Evolutionary conservation across 1,284 basidiomycete genomes (phyloP).

Genomic region (Cutaneotrichosporon spelunceum): DNA sequence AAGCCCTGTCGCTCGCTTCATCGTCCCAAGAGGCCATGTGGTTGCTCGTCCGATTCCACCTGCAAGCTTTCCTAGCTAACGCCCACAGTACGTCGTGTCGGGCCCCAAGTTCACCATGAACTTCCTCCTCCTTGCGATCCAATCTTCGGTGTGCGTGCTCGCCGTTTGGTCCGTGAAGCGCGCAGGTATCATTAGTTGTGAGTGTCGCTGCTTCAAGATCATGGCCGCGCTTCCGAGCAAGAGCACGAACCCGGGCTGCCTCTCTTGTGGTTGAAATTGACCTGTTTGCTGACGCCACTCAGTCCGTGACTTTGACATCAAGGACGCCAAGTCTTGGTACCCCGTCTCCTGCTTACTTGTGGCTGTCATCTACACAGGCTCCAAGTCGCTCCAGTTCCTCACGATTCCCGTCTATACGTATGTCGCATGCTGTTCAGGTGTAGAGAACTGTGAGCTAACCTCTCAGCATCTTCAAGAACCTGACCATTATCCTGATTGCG

Average conservation of each 20-base stretch:
- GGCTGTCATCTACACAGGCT: slow-evolving; percentile 95
- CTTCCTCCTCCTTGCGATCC: slow-evolving; percentile 87
- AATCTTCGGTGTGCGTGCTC: slow-evolving; percentile 77
- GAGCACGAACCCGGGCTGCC: slow-evolving; percentile 1
- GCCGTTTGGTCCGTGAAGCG: slow-evolving; percentile 74
- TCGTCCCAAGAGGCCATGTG: not conserved
- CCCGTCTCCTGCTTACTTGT: slow-evolving; percentile 91
- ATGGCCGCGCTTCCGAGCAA: not conserved
- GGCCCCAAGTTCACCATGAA: slow-evolving; percentile 95
- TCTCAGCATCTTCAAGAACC: slow-evolving; percentile 86
- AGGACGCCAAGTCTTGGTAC: slow-evolving; percentile 90
- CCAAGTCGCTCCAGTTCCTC: slow-evolving; percentile 94
- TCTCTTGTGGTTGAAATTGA: not conserved
- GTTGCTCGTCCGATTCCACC: not conserved
- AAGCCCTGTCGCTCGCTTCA: not conserved
- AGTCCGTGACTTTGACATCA: slow-evolving; percentile 74
- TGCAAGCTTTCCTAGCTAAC: slow-evolving; percentile 7
- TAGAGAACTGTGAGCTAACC: not conserved
- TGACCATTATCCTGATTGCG: slow-evolving; percentile 97
- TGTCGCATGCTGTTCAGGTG: slow-evolving; percentile 10
- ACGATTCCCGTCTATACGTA: slow-evolving; percentile 86
- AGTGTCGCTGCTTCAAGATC: slow-evolving; percentile 18
- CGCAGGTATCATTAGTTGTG: slow-evolving; percentile 73
- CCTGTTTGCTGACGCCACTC: not conserved
- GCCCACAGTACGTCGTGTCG: slow-evolving; percentile 81